Evolutionary conservation across 805 yeast genomes (phyloP).

Genomic region (Wickerhamomyces sydowiorum): DNA sequence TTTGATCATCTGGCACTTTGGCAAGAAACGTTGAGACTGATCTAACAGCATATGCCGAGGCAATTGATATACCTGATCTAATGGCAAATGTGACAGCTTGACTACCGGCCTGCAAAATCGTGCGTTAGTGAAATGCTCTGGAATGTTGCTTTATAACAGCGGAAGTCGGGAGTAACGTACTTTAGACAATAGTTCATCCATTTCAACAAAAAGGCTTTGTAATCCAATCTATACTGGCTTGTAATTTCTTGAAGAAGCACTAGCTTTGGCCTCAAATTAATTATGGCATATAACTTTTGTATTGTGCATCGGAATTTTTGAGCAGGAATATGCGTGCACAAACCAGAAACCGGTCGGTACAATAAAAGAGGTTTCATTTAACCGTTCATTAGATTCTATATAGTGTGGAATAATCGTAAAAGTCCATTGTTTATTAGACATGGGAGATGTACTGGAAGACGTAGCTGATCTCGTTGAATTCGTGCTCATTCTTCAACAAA

Average conservation of each 20-base stretch:
- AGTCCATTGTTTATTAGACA: slow-evolving; percentile 11
- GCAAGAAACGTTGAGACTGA: slow-evolving; percentile 54
- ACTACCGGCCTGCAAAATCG: slow-evolving; percentile 49
- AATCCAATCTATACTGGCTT: neutral
- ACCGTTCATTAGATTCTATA: neutral
- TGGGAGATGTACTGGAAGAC: slow-evolving; percentile 95
- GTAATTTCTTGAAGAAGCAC: neutral
- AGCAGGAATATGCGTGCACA: neutral
- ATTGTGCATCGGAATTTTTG: too few relatives aligned
- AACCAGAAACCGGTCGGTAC: too few relatives aligned
- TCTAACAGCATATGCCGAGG: slow-evolving; percentile 66
- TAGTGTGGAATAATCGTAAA: neutral
- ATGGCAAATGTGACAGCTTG: slow-evolving; percentile 80
- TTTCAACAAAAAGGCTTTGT: slow-evolving; percentile 5
- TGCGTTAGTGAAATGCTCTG: slow-evolving; percentile 15
- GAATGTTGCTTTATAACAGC: neutral
- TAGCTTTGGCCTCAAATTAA: neutral
- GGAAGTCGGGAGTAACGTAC: neutral
- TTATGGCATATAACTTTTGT: too few relatives aligned
- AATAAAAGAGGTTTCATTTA: too few relatives aligned
- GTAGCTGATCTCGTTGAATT: slow-evolving; percentile 66
- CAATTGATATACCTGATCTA: slow-evolving; percentile 68
- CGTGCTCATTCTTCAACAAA: slow-evolving; percentile 67
- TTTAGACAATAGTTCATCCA: slow-evolving; percentile 38
- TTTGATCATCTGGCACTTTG: slow-evolving; percentile 48